Conservation (phyloP, 2,329 filamentous ascomycete species). For the Epichloe aotearoae region DNA sequence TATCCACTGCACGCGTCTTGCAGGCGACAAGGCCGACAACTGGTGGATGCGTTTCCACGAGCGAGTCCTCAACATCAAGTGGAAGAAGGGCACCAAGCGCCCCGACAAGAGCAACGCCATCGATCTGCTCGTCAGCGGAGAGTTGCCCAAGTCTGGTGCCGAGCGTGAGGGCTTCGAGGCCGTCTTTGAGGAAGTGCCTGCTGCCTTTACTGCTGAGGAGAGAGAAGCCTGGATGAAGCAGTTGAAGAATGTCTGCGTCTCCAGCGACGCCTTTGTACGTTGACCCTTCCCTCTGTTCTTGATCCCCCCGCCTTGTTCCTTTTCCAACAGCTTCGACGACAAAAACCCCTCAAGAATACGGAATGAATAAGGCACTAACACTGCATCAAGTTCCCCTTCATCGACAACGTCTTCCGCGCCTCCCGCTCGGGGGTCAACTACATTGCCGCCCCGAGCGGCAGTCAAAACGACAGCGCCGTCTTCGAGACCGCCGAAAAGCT, state of each 20-base stretch:
- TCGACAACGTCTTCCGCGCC: constrained; percentile 92
- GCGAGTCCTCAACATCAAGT: constrained; percentile 75
- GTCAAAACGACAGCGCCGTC: constrained; percentile 69
- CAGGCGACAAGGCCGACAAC: constrained; percentile 96
- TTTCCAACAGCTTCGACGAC: not conserved
- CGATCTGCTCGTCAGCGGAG: constrained; percentile 82
- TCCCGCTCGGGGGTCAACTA: constrained; percentile 86
- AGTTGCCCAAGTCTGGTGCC: constrained; percentile 69
- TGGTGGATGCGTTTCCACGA: constrained; percentile 99
- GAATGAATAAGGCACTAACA: not conserved
- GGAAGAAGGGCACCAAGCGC: constrained; percentile 95
- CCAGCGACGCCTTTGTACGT: constrained; percentile 89
- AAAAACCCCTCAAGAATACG: no score
- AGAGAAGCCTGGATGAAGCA: constrained; percentile 74
- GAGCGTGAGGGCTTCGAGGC: constrained; percentile 81
- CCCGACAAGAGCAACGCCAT: constrained; percentile 98
- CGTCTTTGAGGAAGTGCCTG: constrained; percentile 80
- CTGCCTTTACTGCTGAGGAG: constrained; percentile 72
- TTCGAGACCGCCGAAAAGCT: constrained; percentile 86
- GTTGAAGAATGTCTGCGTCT: constrained; percentile 70
- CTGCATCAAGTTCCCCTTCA: constrained; percentile 66
- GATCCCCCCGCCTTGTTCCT: not conserved
- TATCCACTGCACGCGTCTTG: constrained; percentile 95
- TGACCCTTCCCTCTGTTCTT: not conserved
- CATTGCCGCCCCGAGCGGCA: constrained; percentile 84